Conservation (phyloP, 345 rosid genomes). For the Firmiana major region DNA sequence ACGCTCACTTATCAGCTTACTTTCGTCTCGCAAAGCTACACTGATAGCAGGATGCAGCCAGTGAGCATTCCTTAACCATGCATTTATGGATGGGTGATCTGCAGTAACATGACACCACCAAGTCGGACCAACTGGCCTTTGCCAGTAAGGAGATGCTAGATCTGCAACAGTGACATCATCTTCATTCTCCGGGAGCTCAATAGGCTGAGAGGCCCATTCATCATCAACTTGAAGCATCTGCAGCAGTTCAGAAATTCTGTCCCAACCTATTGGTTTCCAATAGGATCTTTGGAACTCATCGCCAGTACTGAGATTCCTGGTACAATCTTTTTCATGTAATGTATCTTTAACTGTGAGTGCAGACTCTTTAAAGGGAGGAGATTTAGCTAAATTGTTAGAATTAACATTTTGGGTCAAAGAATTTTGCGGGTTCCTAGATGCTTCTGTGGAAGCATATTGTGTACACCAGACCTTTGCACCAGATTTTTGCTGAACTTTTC, state of each 20-base stretch:
- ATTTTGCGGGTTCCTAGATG: not conserved
- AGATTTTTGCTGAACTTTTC: constrained; percentile 15
- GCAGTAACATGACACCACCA: constrained; percentile 71
- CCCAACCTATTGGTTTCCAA: constrained; percentile 65
- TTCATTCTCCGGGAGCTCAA: constrained; percentile 27
- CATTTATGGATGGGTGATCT: constrained; percentile 33
- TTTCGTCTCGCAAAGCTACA: constrained; percentile 48
- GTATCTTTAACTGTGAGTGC: not conserved
- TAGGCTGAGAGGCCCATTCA: constrained; percentile 29
- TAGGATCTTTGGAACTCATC: constrained; percentile 29
- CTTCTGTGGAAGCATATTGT: not conserved
- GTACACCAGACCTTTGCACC: constrained; percentile 16
- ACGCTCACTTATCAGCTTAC: constrained; percentile 54
- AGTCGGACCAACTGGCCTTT: constrained; percentile 52
- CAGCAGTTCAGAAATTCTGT: constrained; percentile 46
- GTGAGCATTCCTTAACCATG: constrained; percentile 47
- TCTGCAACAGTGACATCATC: constrained; percentile 50
- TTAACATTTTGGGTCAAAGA: not conserved
- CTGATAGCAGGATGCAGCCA: constrained; percentile 67
- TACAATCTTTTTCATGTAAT: not conserved
- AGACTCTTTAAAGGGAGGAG: constrained; percentile 5
- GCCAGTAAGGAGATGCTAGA: constrained; percentile 56
- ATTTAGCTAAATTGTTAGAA: constrained; percentile 6
- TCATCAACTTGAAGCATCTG: constrained; percentile 40
- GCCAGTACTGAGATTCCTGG: not conserved